These are phyloP conservation scores for Blastocystis sp. DNA, from an alignment of 352 stramenopile genomes.

Conservation along the genomic window DNA sequence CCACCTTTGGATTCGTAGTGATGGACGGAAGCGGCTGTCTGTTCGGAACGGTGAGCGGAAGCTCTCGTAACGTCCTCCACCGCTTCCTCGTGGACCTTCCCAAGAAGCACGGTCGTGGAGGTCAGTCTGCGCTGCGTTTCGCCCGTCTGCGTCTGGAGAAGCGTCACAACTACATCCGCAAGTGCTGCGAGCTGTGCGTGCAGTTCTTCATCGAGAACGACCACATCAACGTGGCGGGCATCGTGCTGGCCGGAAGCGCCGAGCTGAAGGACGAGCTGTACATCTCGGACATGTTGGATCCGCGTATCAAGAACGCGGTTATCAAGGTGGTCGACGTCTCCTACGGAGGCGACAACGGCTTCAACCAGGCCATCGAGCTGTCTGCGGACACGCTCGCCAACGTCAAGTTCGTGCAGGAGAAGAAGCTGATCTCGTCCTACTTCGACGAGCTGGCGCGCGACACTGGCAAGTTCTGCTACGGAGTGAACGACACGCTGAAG, in stretches of 20 bases:
- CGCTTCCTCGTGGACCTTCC: constrained; percentile 83
- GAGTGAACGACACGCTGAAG: constrained; percentile 92
- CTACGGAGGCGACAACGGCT: constrained; percentile 96
- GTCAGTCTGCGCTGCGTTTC: constrained; percentile 98
- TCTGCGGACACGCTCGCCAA: constrained; percentile 87
- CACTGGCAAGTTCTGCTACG: constrained; percentile 98
- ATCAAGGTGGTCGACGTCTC: constrained; percentile 98
- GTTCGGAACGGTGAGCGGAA: constrained; percentile 88
- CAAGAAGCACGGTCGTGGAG: constrained; percentile 97
- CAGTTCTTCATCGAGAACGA: constrained; percentile 97
- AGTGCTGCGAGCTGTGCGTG: constrained; percentile 90
- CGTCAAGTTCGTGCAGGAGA: constrained; percentile 99
- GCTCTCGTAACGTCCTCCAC: constrained; percentile 68
- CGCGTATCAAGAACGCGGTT: constrained; percentile 80
- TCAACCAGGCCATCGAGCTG: constrained; percentile 98
- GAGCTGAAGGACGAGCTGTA: constrained; percentile 98
- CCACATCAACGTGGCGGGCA: constrained; percentile 85
- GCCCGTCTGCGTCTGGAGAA: constrained; percentile 96
- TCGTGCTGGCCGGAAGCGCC: constrained; percentile 91
- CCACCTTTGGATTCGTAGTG: constrained; percentile 97
- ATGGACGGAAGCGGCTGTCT: constrained; percentile 98
- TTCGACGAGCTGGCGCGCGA: constrained; percentile 98
- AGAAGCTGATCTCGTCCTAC: constrained; percentile 95
- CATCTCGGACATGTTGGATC: constrained; percentile 87
- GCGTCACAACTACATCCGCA: constrained; percentile 97